Evolutionary conservation across 208 protist species (phyloP).

Genomic region (Naegleria lovaniensis): DNA sequence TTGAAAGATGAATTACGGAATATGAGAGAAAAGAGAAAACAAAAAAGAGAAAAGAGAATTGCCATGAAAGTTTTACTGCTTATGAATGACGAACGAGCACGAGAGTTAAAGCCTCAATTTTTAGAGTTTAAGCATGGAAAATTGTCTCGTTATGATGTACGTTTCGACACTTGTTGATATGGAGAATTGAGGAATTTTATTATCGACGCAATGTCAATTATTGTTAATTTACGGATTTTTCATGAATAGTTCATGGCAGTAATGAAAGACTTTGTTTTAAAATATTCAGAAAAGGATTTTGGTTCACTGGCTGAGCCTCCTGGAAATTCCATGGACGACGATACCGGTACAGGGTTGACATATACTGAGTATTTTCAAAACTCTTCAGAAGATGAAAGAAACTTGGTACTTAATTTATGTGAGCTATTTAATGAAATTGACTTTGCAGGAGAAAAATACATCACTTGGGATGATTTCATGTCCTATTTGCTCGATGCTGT

Average conservation of each 20-base stretch:
- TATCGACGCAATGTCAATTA: not conserved
- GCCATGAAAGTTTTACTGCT: constrained; percentile 14
- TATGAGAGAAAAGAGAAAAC: not conserved
- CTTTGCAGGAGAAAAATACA: constrained; percentile 25
- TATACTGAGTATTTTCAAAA: not conserved
- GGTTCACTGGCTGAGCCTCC: not conserved
- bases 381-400: not conserved
- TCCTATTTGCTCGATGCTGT: constrained; percentile 21
- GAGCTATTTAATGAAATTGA: constrained; percentile 33
- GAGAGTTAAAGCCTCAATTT: not conserved
- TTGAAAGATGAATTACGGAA: not conserved
- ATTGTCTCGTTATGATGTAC: not conserved
- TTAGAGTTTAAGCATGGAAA: not conserved
- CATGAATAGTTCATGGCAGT: not conserved
- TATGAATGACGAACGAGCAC: not conserved
- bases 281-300: not conserved
- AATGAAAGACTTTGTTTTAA: not conserved
- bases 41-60: not conserved
- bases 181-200: not conserved
- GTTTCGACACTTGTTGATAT: not conserved
- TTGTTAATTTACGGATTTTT: not conserved
- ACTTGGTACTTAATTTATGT: constrained; percentile 8
- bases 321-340: too few species aligned
- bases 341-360: too few species aligned
- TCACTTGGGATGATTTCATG: constrained; percentile 29